Evolutionary conservation across 2,329 filamentous ascomycete genomes (phyloP).

Genomic region (Macrophomina tecta): DNA sequence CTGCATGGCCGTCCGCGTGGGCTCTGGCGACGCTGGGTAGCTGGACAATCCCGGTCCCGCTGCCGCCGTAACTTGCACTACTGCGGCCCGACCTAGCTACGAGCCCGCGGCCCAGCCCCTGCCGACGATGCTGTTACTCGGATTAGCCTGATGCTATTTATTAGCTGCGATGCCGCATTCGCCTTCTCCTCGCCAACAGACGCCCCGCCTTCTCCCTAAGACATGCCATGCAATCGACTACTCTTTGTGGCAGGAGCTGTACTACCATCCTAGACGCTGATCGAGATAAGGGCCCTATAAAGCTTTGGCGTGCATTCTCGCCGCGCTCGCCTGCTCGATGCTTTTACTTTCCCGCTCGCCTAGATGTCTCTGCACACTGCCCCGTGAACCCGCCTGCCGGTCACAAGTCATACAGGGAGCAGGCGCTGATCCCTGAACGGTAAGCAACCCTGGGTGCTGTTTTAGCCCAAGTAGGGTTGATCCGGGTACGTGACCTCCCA

Average conservation of each 20-base stretch:
- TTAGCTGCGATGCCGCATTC: neutral
- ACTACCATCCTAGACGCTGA: neutral
- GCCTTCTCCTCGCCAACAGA: neutral
- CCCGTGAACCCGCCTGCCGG: neutral
- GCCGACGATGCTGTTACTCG: neutral
- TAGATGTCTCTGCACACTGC: neutral
- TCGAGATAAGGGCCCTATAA: neutral
- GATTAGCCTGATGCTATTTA: neutral
- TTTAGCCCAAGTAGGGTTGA: neutral
- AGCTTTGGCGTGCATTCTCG: too few relatives aligned
- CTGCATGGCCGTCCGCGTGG: neutral
- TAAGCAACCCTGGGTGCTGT: neutral
- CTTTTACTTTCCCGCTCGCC: neutral
- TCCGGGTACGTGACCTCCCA: neutral
- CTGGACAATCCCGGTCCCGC: neutral
- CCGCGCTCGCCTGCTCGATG: too few relatives aligned
- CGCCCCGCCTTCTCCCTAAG: neutral
- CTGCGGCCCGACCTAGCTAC: neutral
- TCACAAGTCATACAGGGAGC: constrained; percentile 3
- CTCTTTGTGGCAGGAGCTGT: constrained; percentile 3
- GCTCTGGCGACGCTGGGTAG: neutral
- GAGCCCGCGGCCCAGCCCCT: neutral
- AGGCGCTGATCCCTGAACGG: neutral
- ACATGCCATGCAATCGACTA: neutral
- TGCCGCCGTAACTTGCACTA: neutral